These are phyloP conservation scores for Amanita jacksonii DNA, from an alignment of 768 basidiomycete genomes.

Conservation along the genomic window DNA sequence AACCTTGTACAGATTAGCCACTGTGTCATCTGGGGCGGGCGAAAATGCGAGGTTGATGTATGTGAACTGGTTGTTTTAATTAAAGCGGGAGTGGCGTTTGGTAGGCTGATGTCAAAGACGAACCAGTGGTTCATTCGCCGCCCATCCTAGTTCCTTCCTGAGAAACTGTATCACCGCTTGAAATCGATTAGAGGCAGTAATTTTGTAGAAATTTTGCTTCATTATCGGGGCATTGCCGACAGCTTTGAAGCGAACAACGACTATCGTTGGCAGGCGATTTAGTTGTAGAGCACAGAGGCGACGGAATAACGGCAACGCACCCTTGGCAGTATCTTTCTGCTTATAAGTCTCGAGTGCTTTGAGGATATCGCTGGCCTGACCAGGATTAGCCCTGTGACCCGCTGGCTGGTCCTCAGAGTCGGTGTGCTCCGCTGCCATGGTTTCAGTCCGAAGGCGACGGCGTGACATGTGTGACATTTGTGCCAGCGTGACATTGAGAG, in stretches of 20 bases:
- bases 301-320: conserved; percentile 22
- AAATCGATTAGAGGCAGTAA: conserved; percentile 88
- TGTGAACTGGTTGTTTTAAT: conserved; percentile 41
- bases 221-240: conserved; percentile 97
- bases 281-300: neutral
- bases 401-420: neutral
- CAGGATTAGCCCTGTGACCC: conserved; percentile 10
- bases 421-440: conserved; percentile 6
- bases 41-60: conserved; percentile 68
- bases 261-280: conserved; percentile 33
- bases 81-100: conserved; percentile 15
- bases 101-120: conserved; percentile 16
- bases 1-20: conserved; percentile 70
- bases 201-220: conserved; percentile 98
- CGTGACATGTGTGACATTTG: conserved; percentile 1
- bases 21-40: conserved; percentile 76
- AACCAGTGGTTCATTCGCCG: conserved; percentile 77
- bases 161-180: conserved; percentile 93
- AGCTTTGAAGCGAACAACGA: conserved; percentile 95
- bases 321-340: conserved; percentile 77
- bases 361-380: conserved; percentile 38
- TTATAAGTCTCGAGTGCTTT: conserved; percentile 80
- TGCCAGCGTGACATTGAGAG: neutral
- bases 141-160: conserved; percentile 83
- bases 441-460: neutral